Conservation (phyloP, 352 stramenopile genomes). For the Saprolegnia parasitica region DNA sequence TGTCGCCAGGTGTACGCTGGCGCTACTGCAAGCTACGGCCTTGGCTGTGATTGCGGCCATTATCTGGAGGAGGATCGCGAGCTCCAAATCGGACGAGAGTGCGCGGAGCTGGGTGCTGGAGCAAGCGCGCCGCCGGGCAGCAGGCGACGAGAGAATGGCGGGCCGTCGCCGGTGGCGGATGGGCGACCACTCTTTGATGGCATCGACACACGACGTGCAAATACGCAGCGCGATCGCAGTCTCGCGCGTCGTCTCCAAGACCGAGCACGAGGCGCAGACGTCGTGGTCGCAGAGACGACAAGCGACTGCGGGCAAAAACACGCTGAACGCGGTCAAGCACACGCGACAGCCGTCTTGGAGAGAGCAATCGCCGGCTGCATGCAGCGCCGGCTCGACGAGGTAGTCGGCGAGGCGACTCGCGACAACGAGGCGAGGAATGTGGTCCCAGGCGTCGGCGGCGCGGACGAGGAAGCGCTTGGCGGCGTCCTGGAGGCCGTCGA, state of each 20-base stretch:
- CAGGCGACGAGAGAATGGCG: not conserved
- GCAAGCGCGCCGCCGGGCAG: not conserved
- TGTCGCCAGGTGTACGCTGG: not conserved
- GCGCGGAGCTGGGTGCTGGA: not conserved
- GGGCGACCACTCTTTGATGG: constrained; percentile 1
- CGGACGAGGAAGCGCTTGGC: constrained; percentile 14
- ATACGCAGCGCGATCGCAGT: not conserved
- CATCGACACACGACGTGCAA: constrained; percentile 7
- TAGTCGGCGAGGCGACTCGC: not conserved
- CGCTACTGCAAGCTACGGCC: not conserved
- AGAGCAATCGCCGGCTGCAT: not conserved
- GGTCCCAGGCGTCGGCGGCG: not conserved
- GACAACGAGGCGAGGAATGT: constrained; percentile 7
- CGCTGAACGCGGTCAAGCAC: constrained; percentile 1
- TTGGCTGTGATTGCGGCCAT: not conserved
- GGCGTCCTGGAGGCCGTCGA: constrained; percentile 4
- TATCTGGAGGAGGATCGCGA: not conserved
- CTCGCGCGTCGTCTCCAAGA: not conserved
- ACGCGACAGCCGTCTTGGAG: constrained; percentile 5
- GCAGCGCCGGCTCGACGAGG: not conserved
- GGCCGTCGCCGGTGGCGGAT: not conserved
- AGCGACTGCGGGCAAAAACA: not conserved
- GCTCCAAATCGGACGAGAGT: not conserved
- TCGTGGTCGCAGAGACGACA: constrained; percentile 23
- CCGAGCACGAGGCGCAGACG: constrained; percentile 15